Conservation (phyloP, 202 grass and related monocot genomes). For the Setaria viridis region DNA sequence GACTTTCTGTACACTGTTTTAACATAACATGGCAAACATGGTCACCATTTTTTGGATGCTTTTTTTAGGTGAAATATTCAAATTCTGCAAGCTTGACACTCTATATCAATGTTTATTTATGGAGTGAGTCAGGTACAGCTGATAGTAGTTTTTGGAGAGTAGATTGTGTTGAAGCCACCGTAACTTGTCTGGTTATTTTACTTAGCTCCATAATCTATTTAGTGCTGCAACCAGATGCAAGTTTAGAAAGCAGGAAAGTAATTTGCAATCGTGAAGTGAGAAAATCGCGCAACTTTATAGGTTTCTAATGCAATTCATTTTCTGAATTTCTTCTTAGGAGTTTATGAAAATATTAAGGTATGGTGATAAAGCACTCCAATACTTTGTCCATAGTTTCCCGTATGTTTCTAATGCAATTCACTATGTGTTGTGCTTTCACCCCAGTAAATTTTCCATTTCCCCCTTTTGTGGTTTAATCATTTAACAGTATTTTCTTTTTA, state of each 20-base stretch:
- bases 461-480: neutral
- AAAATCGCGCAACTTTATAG: neutral
- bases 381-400: neutral
- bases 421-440: neutral
- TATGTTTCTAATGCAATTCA: neutral
- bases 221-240: neutral
- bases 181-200: constrained; percentile 15
- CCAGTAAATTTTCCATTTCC: too few species aligned
- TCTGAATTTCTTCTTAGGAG: neutral
- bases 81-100: neutral
- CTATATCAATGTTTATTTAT: neutral
- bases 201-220: neutral
- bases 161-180: neutral
- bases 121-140: neutral
- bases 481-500: neutral
- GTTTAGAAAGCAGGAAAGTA: neutral
- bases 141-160: neutral
- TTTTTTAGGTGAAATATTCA: neutral
- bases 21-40: neutral
- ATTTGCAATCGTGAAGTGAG: neutral
- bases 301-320: neutral
- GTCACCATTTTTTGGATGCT: neutral
- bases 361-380: neutral
- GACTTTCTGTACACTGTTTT: neutral
- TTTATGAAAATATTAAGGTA: neutral